Base-by-base conservation (phyloP, 805 yeast species). In the Wickerhamiella australiensis region DNA sequence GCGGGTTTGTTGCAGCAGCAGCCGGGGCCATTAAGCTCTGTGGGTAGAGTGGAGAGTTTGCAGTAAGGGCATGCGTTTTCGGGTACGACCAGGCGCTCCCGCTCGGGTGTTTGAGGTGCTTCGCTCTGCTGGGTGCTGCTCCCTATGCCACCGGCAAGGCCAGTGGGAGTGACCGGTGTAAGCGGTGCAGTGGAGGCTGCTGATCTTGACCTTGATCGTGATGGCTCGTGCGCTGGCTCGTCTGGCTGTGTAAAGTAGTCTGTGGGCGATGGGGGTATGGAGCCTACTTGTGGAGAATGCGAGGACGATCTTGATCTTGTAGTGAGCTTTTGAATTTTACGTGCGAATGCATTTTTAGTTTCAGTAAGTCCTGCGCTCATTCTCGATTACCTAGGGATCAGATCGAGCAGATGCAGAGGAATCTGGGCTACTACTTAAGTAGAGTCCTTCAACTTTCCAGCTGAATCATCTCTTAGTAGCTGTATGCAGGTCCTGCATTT, bases 131-230 rank as follows among this genome's bases (percentile, higher is more conserved):
- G 38, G 7, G 20, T 33, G 31, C 33, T 29, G 3, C 7, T n/a
- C 5, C 31, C 12, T 2, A 27, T 42, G 15, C 41, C 42, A 3
- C 47, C 47, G 7, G 47, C 29, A 13, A 45, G 27, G 12, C 47
- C 47, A 2, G 47, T 45, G 2, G 47, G 47, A 15, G 47, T 45
- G 33, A 45, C 35, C 7, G 47, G 47, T 21, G 47, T 45, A 9
- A 45, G 22, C 11, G 47, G 47, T 2, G 22, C 47, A 7, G n/a
- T 33, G 33, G 33, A 29, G 13, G 33, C 13, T 4, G 33, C 33
- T 29, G 33, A 29, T n/a, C 33, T 5, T 11, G 45, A 42, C 31
- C 47, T 26, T 9, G 47, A 45, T 15, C 47, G 29, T 7, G 47
- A 45, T 2, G 41, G 40, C 1, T 22, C 18, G 11, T 11, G 7